Conservation (phyloP, 768 basidiomycete species). For the Boletus sp. region DNA sequence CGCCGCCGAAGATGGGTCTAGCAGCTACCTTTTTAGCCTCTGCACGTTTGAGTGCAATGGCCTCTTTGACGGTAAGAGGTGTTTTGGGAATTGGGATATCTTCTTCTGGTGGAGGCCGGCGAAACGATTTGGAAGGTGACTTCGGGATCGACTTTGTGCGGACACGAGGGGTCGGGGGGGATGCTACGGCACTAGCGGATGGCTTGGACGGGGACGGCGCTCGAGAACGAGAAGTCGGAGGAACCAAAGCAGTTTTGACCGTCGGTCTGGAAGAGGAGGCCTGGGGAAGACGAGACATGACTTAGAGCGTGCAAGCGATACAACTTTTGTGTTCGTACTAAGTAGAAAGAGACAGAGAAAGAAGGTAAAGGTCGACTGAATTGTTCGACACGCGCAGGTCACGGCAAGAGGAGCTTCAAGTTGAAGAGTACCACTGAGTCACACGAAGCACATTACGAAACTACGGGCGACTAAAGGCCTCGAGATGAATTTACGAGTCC, state of each 20-base stretch:
- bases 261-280: constrained; percentile 34
- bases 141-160: constrained; percentile 39
- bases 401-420: no score
- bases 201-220: constrained; percentile 32
- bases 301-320: neutral
- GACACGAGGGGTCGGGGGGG: constrained; percentile 30
- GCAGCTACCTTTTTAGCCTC: constrained; percentile 63
- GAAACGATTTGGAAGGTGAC: constrained; percentile 31
- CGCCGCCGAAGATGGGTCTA: constrained; percentile 26
- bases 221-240: constrained; percentile 32
- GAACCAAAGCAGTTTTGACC: constrained; percentile 26
- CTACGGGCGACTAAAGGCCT: neutral
- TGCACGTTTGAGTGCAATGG: constrained; percentile 75
- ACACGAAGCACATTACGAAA: constrained; percentile 22
- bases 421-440: neutral
- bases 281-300: constrained; percentile 44
- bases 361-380: neutral
- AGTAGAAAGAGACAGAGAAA: neutral
- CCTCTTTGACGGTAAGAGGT: constrained; percentile 63
- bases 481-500: neutral
- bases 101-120: constrained; percentile 23
- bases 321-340: constrained; percentile 5
- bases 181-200: constrained; percentile 22
- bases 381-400: constrained; percentile 4
- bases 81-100: constrained; percentile 31